Percentiles rank a stretch among this genome's conserved stretches.
Conservation (phyloP, 208 protist genomes). For the Trypanosoma boissoni region DNA sequence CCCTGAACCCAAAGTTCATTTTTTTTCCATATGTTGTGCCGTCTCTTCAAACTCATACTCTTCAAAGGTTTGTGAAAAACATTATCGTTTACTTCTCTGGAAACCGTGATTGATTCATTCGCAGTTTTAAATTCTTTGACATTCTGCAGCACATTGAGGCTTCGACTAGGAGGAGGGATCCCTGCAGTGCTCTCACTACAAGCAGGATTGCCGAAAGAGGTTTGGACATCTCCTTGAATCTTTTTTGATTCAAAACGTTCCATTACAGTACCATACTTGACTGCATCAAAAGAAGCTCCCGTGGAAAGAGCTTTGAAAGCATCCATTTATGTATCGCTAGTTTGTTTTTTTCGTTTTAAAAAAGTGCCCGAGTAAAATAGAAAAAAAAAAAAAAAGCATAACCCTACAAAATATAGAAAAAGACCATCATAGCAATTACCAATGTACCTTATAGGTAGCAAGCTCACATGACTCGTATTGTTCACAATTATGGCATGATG, state of each 20-base stretch:
- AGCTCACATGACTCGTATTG: no score
- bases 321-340: no score
- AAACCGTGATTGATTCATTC: background rate
- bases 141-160: slow-evolving; percentile 54
- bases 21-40: slow-evolving; percentile 80
- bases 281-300: slow-evolving; percentile 52
- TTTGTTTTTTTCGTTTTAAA: background rate
- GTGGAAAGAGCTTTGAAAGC: slow-evolving; percentile 60
- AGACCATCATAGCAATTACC: no score
- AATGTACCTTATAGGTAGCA: no score
- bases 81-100: background rate
- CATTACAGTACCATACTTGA: slow-evolving; percentile 47
- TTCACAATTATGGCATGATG: slow-evolving; percentile 26
- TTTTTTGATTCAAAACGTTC: slow-evolving; percentile 54
- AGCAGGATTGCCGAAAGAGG: slow-evolving; percentile 5
- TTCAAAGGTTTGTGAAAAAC: slow-evolving; percentile 46
- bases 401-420: background rate
- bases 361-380: slow-evolving; percentile 1
- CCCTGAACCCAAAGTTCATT: slow-evolving; percentile 76
- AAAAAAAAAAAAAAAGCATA: slow-evolving; percentile 4
- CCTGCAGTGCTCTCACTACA: slow-evolving; percentile 7
- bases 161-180: slow-evolving; percentile 42
- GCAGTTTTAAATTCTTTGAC: background rate
- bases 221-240: background rate
- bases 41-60: slow-evolving; percentile 72